Evolutionary conservation across 768 basidiomycete species (phyloP), one percentile per base, ranked within the genome.

Genomic region (Mycena rebaudengoi): DNA sequence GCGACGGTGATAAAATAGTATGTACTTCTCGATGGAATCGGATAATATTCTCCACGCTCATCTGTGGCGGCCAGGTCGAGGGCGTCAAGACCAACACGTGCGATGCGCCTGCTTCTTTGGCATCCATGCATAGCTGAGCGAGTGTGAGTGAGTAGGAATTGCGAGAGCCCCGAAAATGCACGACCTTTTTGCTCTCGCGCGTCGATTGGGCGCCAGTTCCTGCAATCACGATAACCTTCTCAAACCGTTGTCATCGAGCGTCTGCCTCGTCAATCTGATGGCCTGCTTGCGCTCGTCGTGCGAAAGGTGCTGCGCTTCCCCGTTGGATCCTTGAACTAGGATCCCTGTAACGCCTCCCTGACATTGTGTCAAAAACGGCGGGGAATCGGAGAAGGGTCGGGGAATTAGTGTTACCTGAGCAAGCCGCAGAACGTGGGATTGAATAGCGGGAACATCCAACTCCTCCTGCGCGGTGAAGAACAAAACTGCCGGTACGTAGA

Each of bases 141-240:
- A 33, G 25, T 5, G 29, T 33, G 23, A 40, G 44, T n/a, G 13
- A 44, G 8, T 13, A 28, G 14, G 30, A 39, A 57, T 33, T 14
- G 12, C 1, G 37, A 32, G n/a, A 28, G n/a, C 7, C n/a, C n/a
- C n/a, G n/a, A n/a, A n/a, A 26, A 37, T 32, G 4, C 2, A 21
- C 21, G 30, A 64, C 66, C 55, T 83, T 78, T 65, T 80, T 84
- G 32, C 92, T 94, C 74, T 94, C 92, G 18, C 88, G 82, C 0
- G 92, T 89, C 2, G 91, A 92, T 64, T 88, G 91, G 1, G 90
- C 91, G 1, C 95, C 95, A 5, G 93, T 94, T 2, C 95, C 95
- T 6, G 91, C 94, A 62, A 95, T 87, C 41, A 96, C 83, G 14
- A 90, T 75, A 39, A 88, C 84, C 39, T 90, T 78, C 48, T 83